A percentile compares a stretch with the other conserved stretches of the same genome.
These are phyloP conservation scores for Rhodosorus marinus DNA, from an alignment of 23 red algal genomes.

Conservation along the genomic window DNA sequence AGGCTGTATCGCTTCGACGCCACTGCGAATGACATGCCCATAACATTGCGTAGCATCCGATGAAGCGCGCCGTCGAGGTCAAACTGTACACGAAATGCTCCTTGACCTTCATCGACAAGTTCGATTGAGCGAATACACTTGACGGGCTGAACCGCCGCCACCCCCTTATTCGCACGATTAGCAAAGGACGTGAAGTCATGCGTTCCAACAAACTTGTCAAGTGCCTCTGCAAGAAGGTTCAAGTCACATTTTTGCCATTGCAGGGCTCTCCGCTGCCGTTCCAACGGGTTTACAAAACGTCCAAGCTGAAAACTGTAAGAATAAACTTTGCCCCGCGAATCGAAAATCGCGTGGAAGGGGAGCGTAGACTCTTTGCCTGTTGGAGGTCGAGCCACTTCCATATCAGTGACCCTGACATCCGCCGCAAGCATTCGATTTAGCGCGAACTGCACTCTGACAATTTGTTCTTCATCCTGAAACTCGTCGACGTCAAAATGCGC, in stretches of 20 bases:
- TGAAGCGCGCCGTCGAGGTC: slow-evolving; percentile 71
- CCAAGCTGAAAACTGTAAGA: slow-evolving; percentile 29
- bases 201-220: slow-evolving; percentile 44
- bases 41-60: slow-evolving; percentile 84
- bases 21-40: slow-evolving; percentile 47
- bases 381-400: slow-evolving; percentile 26
- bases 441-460: slow-evolving; percentile 33
- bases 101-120: slow-evolving; percentile 21
- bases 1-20: slow-evolving; percentile 16
- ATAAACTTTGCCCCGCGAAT: slow-evolving; percentile 47
- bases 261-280: slow-evolving; percentile 23
- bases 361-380: neutral
- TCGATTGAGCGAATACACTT: slow-evolving; percentile 19
- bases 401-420: slow-evolving; percentile 31
- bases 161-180: slow-evolving; percentile 12
- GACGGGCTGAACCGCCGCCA: slow-evolving; percentile 34
- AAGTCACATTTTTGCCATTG: slow-evolving; percentile 26
- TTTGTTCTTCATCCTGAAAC: slow-evolving; percentile 1
- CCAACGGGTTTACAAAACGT: slow-evolving; percentile 18
- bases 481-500: slow-evolving; percentile 44
- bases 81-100: slow-evolving; percentile 51
- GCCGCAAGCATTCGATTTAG: slow-evolving; percentile 69
- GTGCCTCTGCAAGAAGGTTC: slow-evolving; percentile 2
- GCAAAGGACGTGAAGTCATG: slow-evolving; percentile 97
- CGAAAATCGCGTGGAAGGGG: slow-evolving; percentile 53